phyloP scores from a whole-genome alignment of 495 filamentous ascomycete genomes.

The Aspergillus leporis region DNA sequence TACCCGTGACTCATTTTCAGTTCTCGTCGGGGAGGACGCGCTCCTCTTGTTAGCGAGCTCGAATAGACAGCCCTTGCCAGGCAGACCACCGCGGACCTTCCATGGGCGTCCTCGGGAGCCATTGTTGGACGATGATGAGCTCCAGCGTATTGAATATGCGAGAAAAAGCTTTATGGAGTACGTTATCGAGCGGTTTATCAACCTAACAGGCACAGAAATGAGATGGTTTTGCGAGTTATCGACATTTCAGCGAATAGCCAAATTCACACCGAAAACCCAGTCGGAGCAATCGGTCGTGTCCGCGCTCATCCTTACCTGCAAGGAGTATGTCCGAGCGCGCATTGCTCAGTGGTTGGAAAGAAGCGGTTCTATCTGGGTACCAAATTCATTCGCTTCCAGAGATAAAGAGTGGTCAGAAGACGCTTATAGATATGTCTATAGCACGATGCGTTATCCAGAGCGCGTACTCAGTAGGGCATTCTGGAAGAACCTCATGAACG shows the following conservation, averaged over 20 bases:
- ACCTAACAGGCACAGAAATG: constrained; percentile 40
- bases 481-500: constrained; percentile 26
- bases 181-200: constrained; percentile 33
- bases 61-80: constrained; percentile 3
- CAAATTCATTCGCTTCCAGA: not conserved
- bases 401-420: not conserved
- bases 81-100: constrained; percentile 16
- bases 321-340: constrained; percentile 19
- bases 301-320: constrained; percentile 24
- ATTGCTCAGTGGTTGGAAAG: constrained; percentile 7
- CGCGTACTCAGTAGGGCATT: constrained; percentile 38
- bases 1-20: constrained; percentile 47
- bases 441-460: constrained; percentile 19
- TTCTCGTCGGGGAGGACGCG: constrained; percentile 50
- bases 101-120: constrained; percentile 34
- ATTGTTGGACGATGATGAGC: constrained; percentile 40
- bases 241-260: constrained; percentile 27
- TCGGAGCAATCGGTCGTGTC: constrained; percentile 8
- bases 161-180: constrained; percentile 44
- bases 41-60: constrained; percentile 31
- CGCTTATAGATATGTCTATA: constrained; percentile 4
- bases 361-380: not conserved
- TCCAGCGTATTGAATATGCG: constrained; percentile 53
- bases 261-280: constrained; percentile 12
- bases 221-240: constrained; percentile 39